A percentile compares a stretch with the other conserved stretches of the same genome.
Evolutionary conservation across 495 filamentous ascomycete genomes (phyloP).

Genomic region (Trichoderma orchidacearum): DNA sequence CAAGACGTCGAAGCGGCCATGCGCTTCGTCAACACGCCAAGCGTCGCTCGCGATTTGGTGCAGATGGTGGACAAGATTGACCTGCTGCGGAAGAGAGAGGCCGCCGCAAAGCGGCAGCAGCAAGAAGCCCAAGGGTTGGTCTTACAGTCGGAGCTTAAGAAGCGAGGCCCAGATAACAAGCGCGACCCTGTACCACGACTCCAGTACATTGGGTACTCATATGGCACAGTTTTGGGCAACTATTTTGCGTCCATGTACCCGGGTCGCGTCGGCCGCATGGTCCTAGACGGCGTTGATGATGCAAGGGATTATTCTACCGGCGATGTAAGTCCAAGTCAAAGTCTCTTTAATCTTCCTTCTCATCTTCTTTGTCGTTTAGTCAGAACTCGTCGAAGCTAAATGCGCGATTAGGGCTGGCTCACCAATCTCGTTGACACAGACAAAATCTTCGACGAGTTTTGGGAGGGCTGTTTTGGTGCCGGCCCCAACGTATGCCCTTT

Average conservation of each 20-base stretch:
- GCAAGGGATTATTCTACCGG: conserved; percentile 15
- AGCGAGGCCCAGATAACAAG: not conserved
- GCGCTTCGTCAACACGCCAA: conserved; percentile 8
- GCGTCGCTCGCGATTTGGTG: conserved; percentile 26
- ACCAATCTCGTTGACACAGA: conserved; percentile 37
- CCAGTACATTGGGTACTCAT: conserved; percentile 47
- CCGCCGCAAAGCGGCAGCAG: not conserved
- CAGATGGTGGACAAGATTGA: conserved; percentile 25
- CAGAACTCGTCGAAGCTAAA: not conserved
- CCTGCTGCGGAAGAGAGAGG: conserved; percentile 6
- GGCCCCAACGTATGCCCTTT: conserved; percentile 18
- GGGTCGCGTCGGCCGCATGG: conserved; percentile 23
- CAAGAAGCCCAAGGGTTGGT: not conserved
- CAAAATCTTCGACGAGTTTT: conserved; percentile 31
- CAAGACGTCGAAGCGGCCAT: not conserved
- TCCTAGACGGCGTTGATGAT: conserved; percentile 24
- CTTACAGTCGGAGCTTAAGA: not conserved
- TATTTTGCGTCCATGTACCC: conserved; percentile 33
- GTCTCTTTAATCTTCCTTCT: not conserved
- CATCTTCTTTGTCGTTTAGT: no score
- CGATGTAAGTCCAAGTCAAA: not conserved
- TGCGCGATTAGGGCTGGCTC: conserved; percentile 11
- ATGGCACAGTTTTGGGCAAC: conserved; percentile 44
- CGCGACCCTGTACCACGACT: conserved; percentile 11
- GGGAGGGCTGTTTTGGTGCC: conserved; percentile 29